Conservation (phyloP, 768 basidiomycete species). For the Hygrocybe coccinea region DNA sequence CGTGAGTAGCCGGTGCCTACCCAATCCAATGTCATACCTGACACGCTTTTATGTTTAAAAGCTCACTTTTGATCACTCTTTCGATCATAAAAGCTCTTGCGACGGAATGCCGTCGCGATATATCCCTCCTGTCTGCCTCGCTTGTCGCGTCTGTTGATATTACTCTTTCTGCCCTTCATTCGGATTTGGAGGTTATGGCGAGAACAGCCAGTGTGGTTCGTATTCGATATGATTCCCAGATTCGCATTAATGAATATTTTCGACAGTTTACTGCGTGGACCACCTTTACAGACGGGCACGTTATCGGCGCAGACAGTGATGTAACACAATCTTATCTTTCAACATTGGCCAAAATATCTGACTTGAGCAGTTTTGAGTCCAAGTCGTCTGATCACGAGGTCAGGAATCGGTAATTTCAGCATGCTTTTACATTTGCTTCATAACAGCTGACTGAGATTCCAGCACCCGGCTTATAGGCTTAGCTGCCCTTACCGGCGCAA, state of each 20-base stretch:
- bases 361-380: slow-evolving; percentile 48
- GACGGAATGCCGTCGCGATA: slow-evolving; percentile 82
- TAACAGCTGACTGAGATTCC: slow-evolving; percentile 9
- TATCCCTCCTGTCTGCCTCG: slow-evolving; percentile 65
- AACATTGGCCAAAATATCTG: slow-evolving; percentile 60
- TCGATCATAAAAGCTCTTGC: slow-evolving; percentile 77
- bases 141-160: slow-evolving; percentile 61
- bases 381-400: slow-evolving; percentile 60
- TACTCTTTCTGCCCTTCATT: slow-evolving; percentile 48
- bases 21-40: neutral
- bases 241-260: slow-evolving; percentile 1
- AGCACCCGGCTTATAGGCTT: slow-evolving; percentile 85
- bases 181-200: slow-evolving; percentile 71
- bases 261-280: slow-evolving; percentile 86
- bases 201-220: slow-evolving; percentile 78
- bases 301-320: slow-evolving; percentile 70
- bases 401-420: slow-evolving; percentile 56
- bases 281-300: slow-evolving; percentile 82
- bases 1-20: slow-evolving; percentile 47
- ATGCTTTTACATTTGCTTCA: neutral
- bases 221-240: slow-evolving; percentile 10
- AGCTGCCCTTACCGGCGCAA: slow-evolving; percentile 72
- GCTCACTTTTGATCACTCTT: slow-evolving; percentile 77
- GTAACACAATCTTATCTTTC: slow-evolving; percentile 68
- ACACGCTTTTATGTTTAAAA: slow-evolving; percentile 21